These are phyloP conservation scores for Penicillium sp. DNA, from an alignment of 2,329 filamentous ascomycete species.

Conservation along the genomic window DNA sequence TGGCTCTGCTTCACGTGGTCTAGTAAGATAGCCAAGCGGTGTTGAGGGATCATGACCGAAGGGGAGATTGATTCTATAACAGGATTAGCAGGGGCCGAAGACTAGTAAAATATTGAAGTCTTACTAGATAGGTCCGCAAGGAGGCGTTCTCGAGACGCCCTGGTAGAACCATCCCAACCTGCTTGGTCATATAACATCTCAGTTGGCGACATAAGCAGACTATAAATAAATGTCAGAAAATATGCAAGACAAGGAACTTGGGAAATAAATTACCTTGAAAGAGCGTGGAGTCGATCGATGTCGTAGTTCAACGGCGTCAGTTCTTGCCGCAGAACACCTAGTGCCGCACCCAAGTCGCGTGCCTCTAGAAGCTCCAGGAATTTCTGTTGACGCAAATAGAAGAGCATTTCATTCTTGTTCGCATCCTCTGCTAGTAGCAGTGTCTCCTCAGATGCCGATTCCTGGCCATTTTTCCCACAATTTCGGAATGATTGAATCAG, in stretches of 20 bases:
- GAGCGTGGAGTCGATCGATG: slow-evolving; percentile 71
- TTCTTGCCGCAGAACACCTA: slow-evolving; percentile 83
- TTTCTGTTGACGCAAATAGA: slow-evolving; percentile 89
- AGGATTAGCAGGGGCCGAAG: slow-evolving; percentile 26
- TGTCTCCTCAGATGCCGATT: slow-evolving; percentile 47
- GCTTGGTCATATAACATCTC: slow-evolving; percentile 76
- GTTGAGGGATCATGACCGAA: slow-evolving; percentile 93
- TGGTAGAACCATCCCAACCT: slow-evolving; percentile 79
- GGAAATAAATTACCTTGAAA: slow-evolving; percentile 62
- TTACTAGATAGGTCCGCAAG: slow-evolving; percentile 82
- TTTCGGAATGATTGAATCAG: slow-evolving; percentile 59
- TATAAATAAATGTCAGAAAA: slow-evolving; percentile 33
- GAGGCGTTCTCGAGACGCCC: slow-evolving; percentile 70
- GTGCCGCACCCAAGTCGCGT: slow-evolving; percentile 69
- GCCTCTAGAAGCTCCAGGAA: slow-evolving; percentile 86
- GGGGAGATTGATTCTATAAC: slow-evolving; percentile 80
- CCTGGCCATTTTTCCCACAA: slow-evolving; percentile 35
- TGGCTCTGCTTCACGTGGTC: slow-evolving; percentile 82
- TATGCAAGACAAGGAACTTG: neutral
- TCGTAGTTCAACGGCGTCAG: slow-evolving; percentile 84
- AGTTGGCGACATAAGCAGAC: slow-evolving; percentile 83
- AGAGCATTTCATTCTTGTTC: slow-evolving; percentile 77
- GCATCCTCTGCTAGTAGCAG: slow-evolving; percentile 74
- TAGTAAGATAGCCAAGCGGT: slow-evolving; percentile 77
- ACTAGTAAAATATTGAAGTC: slow-evolving; percentile 21